A percentile compares a stretch with the other conserved stretches of the same genome.
phyloP scores from a whole-genome alignment of 2,329 filamentous ascomycete genomes.

The Talaromyces sp. region DNA sequence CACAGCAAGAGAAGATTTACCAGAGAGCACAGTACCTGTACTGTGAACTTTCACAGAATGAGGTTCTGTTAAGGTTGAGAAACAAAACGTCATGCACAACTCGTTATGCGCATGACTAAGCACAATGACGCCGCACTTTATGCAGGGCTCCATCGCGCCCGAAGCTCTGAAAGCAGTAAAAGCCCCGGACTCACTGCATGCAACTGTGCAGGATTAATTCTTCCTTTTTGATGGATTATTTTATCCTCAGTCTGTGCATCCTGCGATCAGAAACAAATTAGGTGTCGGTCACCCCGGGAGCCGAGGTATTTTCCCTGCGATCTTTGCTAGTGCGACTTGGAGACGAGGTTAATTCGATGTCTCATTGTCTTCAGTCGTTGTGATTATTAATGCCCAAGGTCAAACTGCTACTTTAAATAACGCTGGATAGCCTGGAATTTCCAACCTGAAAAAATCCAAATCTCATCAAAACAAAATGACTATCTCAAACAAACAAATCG shows the following conservation, averaged over 20 bases:
- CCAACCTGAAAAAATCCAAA: neutral
- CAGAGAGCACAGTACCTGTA: neutral
- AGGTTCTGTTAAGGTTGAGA: neutral
- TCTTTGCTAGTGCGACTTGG: neutral
- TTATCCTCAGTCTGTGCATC: neutral
- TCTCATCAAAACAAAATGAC: constrained; percentile 12
- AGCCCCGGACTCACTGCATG: neutral
- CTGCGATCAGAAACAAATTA: neutral
- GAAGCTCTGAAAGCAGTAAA: neutral
- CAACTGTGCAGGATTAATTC: neutral
- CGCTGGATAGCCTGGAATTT: neutral
- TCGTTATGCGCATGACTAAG: neutral
- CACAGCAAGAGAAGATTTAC: neutral
- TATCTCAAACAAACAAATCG: constrained; percentile 30
- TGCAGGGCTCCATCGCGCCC: neutral
- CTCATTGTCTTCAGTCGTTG: neutral
- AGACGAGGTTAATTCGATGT: neutral
- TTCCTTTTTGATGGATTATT: neutral
- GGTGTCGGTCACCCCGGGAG: neutral
- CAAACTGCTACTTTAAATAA: neutral
- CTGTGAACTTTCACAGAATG: no score
- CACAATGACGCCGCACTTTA: neutral
- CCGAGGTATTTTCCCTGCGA: neutral
- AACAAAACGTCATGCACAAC: neutral
- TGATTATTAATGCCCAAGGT: neutral